Evolutionary conservation across 257 asterid genomes (phyloP).

Genomic region (Capsicum pubescens): DNA sequence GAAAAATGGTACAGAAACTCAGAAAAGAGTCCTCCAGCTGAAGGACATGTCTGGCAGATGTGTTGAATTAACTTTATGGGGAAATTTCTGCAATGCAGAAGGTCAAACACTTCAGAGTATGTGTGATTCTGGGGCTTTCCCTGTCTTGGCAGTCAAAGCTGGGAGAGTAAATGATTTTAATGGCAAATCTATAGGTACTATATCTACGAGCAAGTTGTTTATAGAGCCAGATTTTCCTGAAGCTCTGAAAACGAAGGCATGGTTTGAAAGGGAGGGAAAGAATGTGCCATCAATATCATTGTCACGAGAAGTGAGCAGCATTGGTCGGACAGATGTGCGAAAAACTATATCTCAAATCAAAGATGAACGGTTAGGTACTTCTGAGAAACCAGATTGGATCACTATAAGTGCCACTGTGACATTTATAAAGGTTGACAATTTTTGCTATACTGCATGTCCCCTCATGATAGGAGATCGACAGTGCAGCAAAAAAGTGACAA

Average conservation of each 20-base stretch:
- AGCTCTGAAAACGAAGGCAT: conserved; percentile 60
- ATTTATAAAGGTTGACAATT: conserved; percentile 67
- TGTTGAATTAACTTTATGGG: conserved; percentile 95
- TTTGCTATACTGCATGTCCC: conserved; percentile 87
- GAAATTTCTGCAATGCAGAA: conserved; percentile 79
- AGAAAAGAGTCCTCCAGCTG: conserved; percentile 76
- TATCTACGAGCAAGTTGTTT: conserved; percentile 66
- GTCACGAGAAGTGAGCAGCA: conserved; percentile 59
- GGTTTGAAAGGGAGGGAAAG: conserved; percentile 85
- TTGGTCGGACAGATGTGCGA: conserved; percentile 63
- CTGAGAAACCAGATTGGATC: conserved; percentile 94
- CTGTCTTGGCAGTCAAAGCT: conserved; percentile 88
- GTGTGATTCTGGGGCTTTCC: conserved; percentile 77
- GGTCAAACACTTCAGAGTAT: conserved; percentile 76
- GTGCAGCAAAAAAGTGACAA: conserved; percentile 82
- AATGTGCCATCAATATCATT: conserved; percentile 60
- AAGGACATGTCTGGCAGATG: conserved; percentile 94
- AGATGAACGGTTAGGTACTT: conserved; percentile 84
- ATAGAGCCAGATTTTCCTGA: conserved; percentile 90
- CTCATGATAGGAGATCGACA: conserved; percentile 74
- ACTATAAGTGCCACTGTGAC: conserved; percentile 68
- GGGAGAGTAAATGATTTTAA: conserved; percentile 76
- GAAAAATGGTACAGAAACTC: conserved; percentile 82
- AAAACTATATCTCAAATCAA: conserved; percentile 86
- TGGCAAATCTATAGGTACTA: conserved; percentile 86